Evolutionary conservation across 345 rosid genomes (phyloP).

Genomic region (Gossypium bickii): DNA sequence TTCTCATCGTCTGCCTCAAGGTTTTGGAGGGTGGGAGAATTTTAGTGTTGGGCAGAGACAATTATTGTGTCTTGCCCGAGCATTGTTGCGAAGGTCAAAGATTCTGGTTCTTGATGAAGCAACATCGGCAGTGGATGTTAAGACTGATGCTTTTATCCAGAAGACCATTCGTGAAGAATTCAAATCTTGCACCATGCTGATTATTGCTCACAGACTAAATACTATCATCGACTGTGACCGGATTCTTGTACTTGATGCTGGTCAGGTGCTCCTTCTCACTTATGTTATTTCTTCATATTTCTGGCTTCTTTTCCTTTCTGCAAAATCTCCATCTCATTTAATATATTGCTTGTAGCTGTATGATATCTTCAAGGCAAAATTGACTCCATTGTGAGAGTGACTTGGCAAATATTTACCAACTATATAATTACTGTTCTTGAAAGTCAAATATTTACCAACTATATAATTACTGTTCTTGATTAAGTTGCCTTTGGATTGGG

Average conservation of each 20-base stretch:
- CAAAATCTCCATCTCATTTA: not conserved
- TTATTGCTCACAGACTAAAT: constrained; percentile 85
- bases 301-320: not conserved
- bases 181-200: constrained; percentile 78
- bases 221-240: constrained; percentile 78
- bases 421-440: not conserved
- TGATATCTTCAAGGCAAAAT: not conserved
- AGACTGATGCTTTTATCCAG: constrained; percentile 86
- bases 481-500: not conserved
- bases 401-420: not conserved
- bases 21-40: constrained; percentile 90
- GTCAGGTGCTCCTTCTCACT: constrained; percentile 47
- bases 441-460: not conserved
- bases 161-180: constrained; percentile 89
- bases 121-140: constrained; percentile 91
- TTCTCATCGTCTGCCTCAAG: constrained; percentile 24
- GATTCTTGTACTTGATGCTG: constrained; percentile 80
- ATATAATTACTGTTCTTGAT: not conserved
- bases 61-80: constrained; percentile 83
- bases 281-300: not conserved
- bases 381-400: not conserved
- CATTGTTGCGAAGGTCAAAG: constrained; percentile 77
- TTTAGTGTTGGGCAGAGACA: constrained; percentile 98
- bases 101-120: constrained; percentile 96
- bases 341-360: not conserved